phyloP scores from a whole-genome alignment of 768 basidiomycete genomes.

The Mycena indigotica region DNA sequence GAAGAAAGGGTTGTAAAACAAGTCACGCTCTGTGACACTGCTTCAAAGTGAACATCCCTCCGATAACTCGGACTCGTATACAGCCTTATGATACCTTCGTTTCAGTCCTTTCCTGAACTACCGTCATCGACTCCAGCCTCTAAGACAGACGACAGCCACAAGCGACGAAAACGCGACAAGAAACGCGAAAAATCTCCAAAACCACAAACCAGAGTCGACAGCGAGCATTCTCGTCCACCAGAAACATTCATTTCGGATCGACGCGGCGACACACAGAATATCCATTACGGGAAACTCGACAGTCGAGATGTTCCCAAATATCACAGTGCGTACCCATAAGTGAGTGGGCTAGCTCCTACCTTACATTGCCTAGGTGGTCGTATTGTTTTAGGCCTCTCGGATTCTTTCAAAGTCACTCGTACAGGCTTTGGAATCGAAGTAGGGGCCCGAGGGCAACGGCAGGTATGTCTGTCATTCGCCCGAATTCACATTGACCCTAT shows the following conservation, averaged over 20 bases:
- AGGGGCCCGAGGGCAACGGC: conserved; percentile 42
- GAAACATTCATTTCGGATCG: conserved; percentile 63
- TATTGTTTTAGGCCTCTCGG: conserved; percentile 63
- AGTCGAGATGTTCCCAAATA: conserved; percentile 69
- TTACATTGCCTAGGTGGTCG: conserved; percentile 62
- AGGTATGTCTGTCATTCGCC: conserved; percentile 37
- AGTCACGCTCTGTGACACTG: neutral
- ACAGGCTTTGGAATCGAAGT: conserved; percentile 61
- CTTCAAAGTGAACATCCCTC: no score
- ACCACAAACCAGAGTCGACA: conserved; percentile 21
- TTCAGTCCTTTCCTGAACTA: conserved; percentile 69
- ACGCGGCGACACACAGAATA: conserved; percentile 65
- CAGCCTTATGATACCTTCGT: conserved; percentile 56
- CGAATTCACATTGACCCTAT: conserved; percentile 6
- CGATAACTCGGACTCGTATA: no score
- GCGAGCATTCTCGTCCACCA: conserved; percentile 12
- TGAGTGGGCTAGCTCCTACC: no score
- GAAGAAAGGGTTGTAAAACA: neutral
- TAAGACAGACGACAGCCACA: conserved; percentile 27
- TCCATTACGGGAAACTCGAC: conserved; percentile 68
- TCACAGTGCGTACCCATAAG: conserved; percentile 52
- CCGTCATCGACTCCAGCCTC: conserved; percentile 10
- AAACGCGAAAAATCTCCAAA: conserved; percentile 30
- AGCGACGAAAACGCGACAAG: conserved; percentile 31
- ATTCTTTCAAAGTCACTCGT: conserved; percentile 46